These are phyloP conservation scores for Lactarius evosmus DNA, from an alignment of 768 basidiomycete species.

Conservation along the genomic window DNA sequence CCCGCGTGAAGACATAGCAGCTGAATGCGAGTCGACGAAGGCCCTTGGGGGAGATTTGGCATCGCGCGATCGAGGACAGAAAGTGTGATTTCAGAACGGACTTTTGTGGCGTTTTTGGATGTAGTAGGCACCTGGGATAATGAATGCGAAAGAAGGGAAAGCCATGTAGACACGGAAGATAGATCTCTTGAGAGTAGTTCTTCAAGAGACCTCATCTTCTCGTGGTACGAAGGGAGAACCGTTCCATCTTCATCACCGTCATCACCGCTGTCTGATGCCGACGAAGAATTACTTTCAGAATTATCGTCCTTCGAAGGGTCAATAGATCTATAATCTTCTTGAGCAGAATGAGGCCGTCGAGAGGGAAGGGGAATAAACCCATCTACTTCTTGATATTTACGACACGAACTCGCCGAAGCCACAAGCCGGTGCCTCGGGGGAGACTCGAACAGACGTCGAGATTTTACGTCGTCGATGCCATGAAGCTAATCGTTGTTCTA, in stretches of 20 bases:
- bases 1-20: slow-evolving; percentile 67
- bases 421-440: slow-evolving; percentile 51
- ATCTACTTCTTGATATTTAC: slow-evolving; percentile 60
- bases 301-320: slow-evolving; percentile 33
- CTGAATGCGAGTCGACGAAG: slow-evolving; percentile 48
- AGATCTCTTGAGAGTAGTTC: slow-evolving; percentile 50
- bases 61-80: slow-evolving; percentile 67
- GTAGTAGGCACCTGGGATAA: slow-evolving; percentile 56
- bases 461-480: slow-evolving; percentile 54
- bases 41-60: slow-evolving; percentile 50
- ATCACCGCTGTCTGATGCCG: slow-evolving; percentile 24
- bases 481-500: slow-evolving; percentile 31
- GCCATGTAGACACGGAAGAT: slow-evolving; percentile 56
- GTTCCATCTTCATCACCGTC: slow-evolving; percentile 12
- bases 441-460: slow-evolving; percentile 52
- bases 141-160: slow-evolving; percentile 58
- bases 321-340: slow-evolving; percentile 52
- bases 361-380: slow-evolving; percentile 63
- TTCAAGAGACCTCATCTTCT: slow-evolving; percentile 57
- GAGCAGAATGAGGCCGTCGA: slow-evolving; percentile 33
- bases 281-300: slow-evolving; percentile 38
- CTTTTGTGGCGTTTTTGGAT: slow-evolving; percentile 66
- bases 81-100: slow-evolving; percentile 67
- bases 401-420: slow-evolving; percentile 34
- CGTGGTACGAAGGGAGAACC: slow-evolving; percentile 45